Percentiles rank a stretch among this genome's conserved stretches.
Evolutionary conservation across 2,329 filamentous ascomycete species (phyloP).

Genomic region (Hypoxylon sp.): DNA sequence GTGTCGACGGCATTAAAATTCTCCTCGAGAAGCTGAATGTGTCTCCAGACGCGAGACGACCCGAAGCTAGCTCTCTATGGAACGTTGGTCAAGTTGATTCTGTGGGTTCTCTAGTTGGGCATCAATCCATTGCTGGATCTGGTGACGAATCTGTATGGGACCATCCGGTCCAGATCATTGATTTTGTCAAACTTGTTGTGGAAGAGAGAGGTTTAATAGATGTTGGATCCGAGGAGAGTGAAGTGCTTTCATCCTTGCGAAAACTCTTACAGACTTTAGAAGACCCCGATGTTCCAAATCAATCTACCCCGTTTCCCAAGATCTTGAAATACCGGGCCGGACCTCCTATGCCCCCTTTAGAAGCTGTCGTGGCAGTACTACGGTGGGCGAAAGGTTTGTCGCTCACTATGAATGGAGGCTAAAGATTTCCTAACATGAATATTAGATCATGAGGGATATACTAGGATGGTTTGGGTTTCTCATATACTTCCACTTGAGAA

Average conservation of each 20-base stretch:
- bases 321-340: slow-evolving; percentile 25
- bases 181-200: slow-evolving; percentile 53
- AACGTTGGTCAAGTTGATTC: neutral
- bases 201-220: slow-evolving; percentile 28
- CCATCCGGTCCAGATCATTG: slow-evolving; percentile 54
- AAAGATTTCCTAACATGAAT: slow-evolving; percentile 6
- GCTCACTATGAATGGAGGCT: neutral
- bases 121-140: neutral
- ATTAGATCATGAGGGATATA: slow-evolving; percentile 49
- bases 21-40: slow-evolving; percentile 40
- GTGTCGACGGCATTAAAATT: slow-evolving; percentile 44
- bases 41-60: slow-evolving; percentile 1
- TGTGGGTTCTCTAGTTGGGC: neutral
- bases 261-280: slow-evolving; percentile 33
- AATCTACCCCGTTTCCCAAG: slow-evolving; percentile 19
- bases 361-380: slow-evolving; percentile 50
- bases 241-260: slow-evolving; percentile 36
- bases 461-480: slow-evolving; percentile 53
- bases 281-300: slow-evolving; percentile 7
- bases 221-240: slow-evolving; percentile 14
- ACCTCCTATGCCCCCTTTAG: slow-evolving; percentile 50
- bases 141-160: slow-evolving; percentile 49
- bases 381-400: slow-evolving; percentile 55
- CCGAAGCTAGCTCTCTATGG: neutral
- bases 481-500: slow-evolving; percentile 53